Base-by-base conservation (phyloP, 495 filamentous ascomycete species). In the Opeltia flavorubescens region DNA sequence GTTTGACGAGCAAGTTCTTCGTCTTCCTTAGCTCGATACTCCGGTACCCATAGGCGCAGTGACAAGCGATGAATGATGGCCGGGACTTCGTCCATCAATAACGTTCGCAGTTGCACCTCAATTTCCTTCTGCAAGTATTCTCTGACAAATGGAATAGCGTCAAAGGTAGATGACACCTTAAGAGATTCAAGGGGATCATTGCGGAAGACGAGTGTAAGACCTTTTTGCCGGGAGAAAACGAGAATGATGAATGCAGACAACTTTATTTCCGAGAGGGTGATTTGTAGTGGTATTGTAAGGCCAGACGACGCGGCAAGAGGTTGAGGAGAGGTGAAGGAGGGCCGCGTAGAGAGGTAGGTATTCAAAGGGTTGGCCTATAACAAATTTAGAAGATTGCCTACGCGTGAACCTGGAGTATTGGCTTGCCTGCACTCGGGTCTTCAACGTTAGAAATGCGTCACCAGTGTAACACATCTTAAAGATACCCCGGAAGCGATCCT, bases 401-500 rank as follows among this genome's bases (percentile, higher is more conserved):
- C 15, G 23, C 29, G 24, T 11, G n/a, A n/a, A 7, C 5, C 13
- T 24, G n/a, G 4, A 12, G 41, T 23, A 27, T 21, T 13, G 12
- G 52, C 72, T 49, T 72, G 81, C 79, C 66, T 98, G 89, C 41
- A 98, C 91, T 61, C 87, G 75, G 33, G 91, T 98, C 59, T 84
- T 86, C 31, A 98, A 73, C 18, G 91, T 96, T 64, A 98, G 66
- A 58, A 84, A 95, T 15, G 91, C 89, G 60, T 98, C 89, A 43
- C 91, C 91, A 9, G 80, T 79, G 62, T 98, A 98, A 59, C 83
- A 87, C 89, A 98, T 95, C 63, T 94, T 95, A 67, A 98, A 98
- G 56, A 98, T 95, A 50, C 91, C 91, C 47, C 91, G 76, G 67
- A 98, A 98, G 30, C 91, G 74, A 70, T 98, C 91, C 66, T 95